phyloP scores from a whole-genome alignment of 805 yeast genomes.

The Ogataea pilisensis region DNA sequence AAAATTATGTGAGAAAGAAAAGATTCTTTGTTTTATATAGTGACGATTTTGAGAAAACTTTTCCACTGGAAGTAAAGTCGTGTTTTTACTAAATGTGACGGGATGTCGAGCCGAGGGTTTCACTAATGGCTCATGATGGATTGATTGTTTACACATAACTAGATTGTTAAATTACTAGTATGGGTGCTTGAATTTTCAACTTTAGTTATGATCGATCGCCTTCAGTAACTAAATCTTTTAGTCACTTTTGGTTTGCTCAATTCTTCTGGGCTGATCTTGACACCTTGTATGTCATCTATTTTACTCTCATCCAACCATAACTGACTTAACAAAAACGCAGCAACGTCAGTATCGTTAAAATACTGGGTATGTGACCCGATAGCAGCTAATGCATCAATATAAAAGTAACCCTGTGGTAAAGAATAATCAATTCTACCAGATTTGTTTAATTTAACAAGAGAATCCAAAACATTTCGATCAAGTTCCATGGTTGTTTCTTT shows the following conservation, averaged over 20 bases:
- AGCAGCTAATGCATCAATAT: slow-evolving; percentile 74
- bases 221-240: background rate
- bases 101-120: no score
- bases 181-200: background rate
- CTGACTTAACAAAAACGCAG: slow-evolving; percentile 70
- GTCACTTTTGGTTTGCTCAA: background rate
- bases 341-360: slow-evolving; percentile 81
- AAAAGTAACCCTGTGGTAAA: slow-evolving; percentile 73
- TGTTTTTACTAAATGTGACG: no score
- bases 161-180: no score
- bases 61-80: no score
- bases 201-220: background rate
- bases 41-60: no score
- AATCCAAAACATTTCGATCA: slow-evolving; percentile 27
- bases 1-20: no score
- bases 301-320: slow-evolving; percentile 27
- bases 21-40: no score
- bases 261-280: background rate
- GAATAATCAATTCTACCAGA: slow-evolving; percentile 81
- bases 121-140: no score
- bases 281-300: background rate
- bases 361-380: slow-evolving; percentile 86
- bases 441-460: slow-evolving; percentile 50
- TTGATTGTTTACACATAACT: no score
- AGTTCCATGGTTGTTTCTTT: slow-evolving; percentile 19